These are phyloP conservation scores for Phialocephala sp. DNA, from an alignment of 2,329 filamentous ascomycete genomes.

Conservation along the genomic window DNA sequence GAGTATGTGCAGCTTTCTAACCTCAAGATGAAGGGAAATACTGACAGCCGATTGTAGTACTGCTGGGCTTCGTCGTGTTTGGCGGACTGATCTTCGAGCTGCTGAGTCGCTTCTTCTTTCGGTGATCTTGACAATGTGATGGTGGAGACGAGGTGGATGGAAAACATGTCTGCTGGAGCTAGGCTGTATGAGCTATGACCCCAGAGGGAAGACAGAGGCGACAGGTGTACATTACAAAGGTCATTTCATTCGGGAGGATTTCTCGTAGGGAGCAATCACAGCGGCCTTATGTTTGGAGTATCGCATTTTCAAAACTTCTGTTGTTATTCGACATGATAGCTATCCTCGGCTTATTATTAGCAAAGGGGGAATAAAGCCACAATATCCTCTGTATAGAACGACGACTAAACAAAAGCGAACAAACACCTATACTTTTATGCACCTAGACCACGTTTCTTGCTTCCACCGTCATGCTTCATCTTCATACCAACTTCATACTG, in stretches of 20 bases:
- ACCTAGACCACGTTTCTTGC: slow-evolving; percentile 45
- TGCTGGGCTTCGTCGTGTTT: slow-evolving; percentile 44
- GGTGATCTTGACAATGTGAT: slow-evolving; percentile 22
- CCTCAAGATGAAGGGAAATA: slow-evolving; percentile 1
- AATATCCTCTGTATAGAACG: slow-evolving; percentile 1
- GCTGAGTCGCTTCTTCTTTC: slow-evolving; percentile 43
- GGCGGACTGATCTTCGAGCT: slow-evolving; percentile 47
- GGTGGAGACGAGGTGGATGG: not conserved
- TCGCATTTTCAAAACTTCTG: not conserved
- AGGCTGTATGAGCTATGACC: no score
- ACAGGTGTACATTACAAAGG: slow-evolving; percentile 20
- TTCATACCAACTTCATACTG: slow-evolving; percentile 46
- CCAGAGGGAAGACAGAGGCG: no score
- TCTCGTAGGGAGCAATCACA: slow-evolving; percentile 5
- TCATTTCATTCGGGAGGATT: slow-evolving; percentile 2
- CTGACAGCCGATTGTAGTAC: slow-evolving; percentile 25
- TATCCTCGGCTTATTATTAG: not conserved
- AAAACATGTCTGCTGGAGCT: not conserved
- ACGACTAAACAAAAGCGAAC: not conserved
- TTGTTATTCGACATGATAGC: not conserved
- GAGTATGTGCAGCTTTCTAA: slow-evolving; percentile 50
- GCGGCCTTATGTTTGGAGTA: not conserved
- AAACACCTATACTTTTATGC: slow-evolving; percentile 33
- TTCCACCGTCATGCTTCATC: slow-evolving; percentile 45
- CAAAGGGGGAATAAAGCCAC: slow-evolving; percentile 21